Conservation (phyloP, 768 basidiomycete species). For the Tremella mesenterica region DNA sequence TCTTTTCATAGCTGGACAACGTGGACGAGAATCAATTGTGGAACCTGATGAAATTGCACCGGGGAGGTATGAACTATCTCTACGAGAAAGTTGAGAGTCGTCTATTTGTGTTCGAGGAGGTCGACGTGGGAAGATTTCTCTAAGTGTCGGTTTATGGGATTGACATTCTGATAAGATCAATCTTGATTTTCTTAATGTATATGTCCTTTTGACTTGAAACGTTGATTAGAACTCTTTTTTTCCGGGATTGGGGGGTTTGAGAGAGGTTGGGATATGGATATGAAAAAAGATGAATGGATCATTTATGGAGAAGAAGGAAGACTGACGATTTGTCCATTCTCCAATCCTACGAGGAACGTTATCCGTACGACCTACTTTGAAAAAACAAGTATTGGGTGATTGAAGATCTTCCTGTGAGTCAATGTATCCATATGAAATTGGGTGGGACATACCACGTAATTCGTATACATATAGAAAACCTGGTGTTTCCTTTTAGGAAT, state of each 20-base stretch:
- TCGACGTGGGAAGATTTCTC: constrained; percentile 38
- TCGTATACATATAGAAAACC: constrained; percentile 44
- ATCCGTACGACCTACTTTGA: constrained; percentile 42
- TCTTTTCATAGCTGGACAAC: constrained; percentile 24
- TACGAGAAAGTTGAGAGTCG: neutral
- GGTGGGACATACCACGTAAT: constrained; percentile 27
- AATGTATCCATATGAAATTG: neutral
- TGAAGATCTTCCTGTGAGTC: constrained; percentile 28
- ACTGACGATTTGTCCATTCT: constrained; percentile 41
- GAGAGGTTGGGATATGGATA: too few relatives aligned
- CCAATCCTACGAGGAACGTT: constrained; percentile 41
- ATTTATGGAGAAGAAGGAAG: neutral
- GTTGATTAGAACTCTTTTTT: too few relatives aligned
- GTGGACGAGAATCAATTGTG: neutral
- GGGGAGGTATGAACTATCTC: constrained; percentile 18
- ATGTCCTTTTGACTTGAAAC: too few relatives aligned
- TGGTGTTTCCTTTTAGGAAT: constrained; percentile 24
- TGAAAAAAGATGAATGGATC: too few relatives aligned
- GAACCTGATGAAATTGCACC: constrained; percentile 16
- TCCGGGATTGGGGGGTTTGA: too few relatives aligned
- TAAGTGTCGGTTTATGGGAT: constrained; percentile 35
- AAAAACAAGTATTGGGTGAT: constrained; percentile 26
- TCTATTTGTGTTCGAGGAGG: constrained; percentile 7
- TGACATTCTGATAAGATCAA: constrained; percentile 23
- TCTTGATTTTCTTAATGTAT: neutral